Conservation (phyloP, 2,329 filamentous ascomycete genomes). For the Hysterium pulicare region DNA sequence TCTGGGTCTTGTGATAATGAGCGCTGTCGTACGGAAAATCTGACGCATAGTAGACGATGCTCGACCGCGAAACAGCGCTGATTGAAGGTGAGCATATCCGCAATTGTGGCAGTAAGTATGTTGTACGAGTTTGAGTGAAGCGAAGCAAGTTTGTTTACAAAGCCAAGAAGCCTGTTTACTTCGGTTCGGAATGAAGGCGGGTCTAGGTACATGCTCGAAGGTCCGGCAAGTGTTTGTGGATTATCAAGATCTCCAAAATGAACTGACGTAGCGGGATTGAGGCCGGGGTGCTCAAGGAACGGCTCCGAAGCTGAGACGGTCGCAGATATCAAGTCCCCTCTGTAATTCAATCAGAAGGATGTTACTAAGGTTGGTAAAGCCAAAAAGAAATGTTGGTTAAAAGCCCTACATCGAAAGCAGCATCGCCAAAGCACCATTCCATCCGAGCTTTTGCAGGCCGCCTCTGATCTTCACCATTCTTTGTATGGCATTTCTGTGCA, state of each 20-base stretch:
- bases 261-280: neutral
- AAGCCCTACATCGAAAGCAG: neutral
- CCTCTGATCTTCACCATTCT: neutral
- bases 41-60: neutral
- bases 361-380: neutral
- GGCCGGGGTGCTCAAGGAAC: neutral
- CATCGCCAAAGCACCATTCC: neutral
- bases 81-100: neutral
- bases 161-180: neutral
- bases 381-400: neutral
- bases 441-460: neutral
- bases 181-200: neutral
- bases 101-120: neutral
- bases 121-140: neutral
- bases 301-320: neutral
- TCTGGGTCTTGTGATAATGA: neutral
- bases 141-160: neutral
- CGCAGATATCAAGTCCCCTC: neutral
- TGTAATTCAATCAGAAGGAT: too few species aligned
- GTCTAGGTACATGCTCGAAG: neutral
- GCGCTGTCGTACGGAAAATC: neutral
- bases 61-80: neutral
- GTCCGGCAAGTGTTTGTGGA: neutral
- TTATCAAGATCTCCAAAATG: neutral
- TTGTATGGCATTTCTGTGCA: neutral